Evolutionary conservation across 108 stramenopile genomes (phyloP).

Genomic region (Skeletonema marinoi): DNA sequence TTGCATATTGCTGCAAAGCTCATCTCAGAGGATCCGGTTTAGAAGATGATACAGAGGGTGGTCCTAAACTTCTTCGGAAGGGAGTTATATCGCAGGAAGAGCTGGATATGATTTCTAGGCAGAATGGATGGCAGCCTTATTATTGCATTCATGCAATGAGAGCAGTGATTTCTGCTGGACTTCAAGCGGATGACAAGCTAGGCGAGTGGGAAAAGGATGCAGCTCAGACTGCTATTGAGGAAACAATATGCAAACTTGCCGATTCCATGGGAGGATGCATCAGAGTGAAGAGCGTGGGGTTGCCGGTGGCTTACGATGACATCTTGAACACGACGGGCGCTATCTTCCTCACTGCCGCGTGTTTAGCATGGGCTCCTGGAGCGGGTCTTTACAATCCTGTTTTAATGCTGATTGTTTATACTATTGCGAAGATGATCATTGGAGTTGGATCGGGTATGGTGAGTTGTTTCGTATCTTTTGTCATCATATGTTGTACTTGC

Average conservation of each 20-base stretch:
- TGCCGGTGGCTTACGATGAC: background rate
- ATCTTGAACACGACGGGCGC: background rate
- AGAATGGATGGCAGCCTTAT: background rate
- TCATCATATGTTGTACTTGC: too few relatives aligned
- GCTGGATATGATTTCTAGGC: background rate
- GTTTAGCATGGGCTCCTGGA: background rate
- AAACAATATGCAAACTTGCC: background rate
- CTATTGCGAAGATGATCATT: background rate
- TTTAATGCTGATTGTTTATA: background rate
- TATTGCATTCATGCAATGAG: background rate
- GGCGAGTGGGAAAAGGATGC: background rate
- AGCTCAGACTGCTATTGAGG: background rate
- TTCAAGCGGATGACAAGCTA: background rate
- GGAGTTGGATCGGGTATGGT: background rate
- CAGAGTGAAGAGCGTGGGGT: background rate
- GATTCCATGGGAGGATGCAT: background rate
- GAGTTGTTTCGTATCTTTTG: too few relatives aligned
- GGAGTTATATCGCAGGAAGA: too few relatives aligned
- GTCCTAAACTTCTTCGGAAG: background rate
- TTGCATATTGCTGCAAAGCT: background rate
- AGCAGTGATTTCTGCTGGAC: background rate
- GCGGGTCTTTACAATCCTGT: background rate
- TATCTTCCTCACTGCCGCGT: background rate
- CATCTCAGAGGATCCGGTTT: background rate
- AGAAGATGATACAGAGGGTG: background rate